Conservation (phyloP, 2,329 filamentous ascomycete species). For the Alternaria panax region DNA sequence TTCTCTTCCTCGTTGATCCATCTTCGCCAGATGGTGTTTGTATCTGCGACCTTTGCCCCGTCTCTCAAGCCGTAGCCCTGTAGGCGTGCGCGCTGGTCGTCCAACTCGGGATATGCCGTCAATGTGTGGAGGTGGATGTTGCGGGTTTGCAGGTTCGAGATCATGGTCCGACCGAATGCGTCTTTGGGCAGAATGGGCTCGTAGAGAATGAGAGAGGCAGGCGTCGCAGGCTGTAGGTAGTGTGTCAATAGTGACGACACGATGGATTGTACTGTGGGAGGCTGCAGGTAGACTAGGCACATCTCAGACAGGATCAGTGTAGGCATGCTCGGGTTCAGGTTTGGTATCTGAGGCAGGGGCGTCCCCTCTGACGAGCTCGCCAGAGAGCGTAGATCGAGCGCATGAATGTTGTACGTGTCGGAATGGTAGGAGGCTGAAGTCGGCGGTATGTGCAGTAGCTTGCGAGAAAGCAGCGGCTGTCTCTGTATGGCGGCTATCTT, state of each 20-base stretch:
- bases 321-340: slow-evolving; percentile 66
- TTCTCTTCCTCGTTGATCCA: slow-evolving; percentile 79
- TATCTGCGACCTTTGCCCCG: slow-evolving; percentile 65
- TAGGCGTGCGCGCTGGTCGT: slow-evolving; percentile 73
- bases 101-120: slow-evolving; percentile 71
- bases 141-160: slow-evolving; percentile 82
- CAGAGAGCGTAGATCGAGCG: slow-evolving; percentile 73
- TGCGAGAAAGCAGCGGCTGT: slow-evolving; percentile 39
- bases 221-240: slow-evolving; percentile 55
- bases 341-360: slow-evolving; percentile 45
- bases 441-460: slow-evolving; percentile 29
- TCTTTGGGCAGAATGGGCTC: slow-evolving; percentile 87
- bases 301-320: slow-evolving; percentile 93
- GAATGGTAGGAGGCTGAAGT: slow-evolving; percentile 55
- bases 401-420: slow-evolving; percentile 61
- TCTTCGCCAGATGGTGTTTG: slow-evolving; percentile 74
- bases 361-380: slow-evolving; percentile 32
- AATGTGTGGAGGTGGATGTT: slow-evolving; percentile 87
- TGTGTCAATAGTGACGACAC: slow-evolving; percentile 55
- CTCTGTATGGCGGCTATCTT: slow-evolving; percentile 63
- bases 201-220: slow-evolving; percentile 75
- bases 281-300: slow-evolving; percentile 87
- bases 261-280: slow-evolving; percentile 68
- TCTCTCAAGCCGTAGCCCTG: slow-evolving; percentile 69
- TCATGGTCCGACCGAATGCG: slow-evolving; percentile 90